phyloP scores from a whole-genome alignment of 2,329 filamentous ascomycete species.

The Xylariaceae sp. region DNA sequence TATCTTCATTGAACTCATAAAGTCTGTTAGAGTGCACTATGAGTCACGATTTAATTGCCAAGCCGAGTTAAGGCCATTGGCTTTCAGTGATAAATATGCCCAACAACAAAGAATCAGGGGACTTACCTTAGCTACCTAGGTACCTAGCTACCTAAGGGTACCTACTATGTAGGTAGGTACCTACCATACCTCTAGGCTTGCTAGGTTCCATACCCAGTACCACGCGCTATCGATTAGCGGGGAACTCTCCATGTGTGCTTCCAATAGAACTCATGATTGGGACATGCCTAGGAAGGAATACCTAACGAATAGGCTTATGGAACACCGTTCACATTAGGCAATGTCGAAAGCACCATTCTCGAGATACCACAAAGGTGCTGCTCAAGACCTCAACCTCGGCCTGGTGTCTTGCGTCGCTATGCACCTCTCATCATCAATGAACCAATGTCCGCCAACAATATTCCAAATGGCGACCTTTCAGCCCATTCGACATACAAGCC shows the following conservation, averaged over 20 bases:
- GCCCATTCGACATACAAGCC: constrained; percentile 34
- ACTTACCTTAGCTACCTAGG: too few relatives aligned
- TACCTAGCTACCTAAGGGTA: too few relatives aligned
- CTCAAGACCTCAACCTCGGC: constrained; percentile 27
- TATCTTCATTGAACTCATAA: constrained; percentile 22
- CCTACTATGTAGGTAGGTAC: background rate
- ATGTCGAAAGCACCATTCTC: constrained; percentile 20
- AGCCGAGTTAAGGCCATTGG: too few relatives aligned
- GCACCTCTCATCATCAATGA: constrained; percentile 39
- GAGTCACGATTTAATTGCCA: background rate
- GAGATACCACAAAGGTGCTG: constrained; percentile 14
- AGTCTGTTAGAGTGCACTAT: background rate
- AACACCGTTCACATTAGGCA: constrained; percentile 7
- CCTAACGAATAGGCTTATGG: background rate
- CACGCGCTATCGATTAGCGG: constrained; percentile 8
- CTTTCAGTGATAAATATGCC: too few relatives aligned
- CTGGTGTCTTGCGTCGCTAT: constrained; percentile 42
- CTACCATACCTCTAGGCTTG: too few relatives aligned
- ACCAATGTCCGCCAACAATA: constrained; percentile 46
- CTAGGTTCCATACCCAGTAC: too few relatives aligned
- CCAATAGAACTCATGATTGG: constrained; percentile 8
- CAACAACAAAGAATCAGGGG: too few relatives aligned
- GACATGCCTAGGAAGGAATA: too few relatives aligned
- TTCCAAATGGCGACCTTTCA: constrained; percentile 44
- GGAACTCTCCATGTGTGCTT: background rate